Base-by-base conservation (phyloP, 139 green algal genomes). In the Coelastrella sp. region DNA sequence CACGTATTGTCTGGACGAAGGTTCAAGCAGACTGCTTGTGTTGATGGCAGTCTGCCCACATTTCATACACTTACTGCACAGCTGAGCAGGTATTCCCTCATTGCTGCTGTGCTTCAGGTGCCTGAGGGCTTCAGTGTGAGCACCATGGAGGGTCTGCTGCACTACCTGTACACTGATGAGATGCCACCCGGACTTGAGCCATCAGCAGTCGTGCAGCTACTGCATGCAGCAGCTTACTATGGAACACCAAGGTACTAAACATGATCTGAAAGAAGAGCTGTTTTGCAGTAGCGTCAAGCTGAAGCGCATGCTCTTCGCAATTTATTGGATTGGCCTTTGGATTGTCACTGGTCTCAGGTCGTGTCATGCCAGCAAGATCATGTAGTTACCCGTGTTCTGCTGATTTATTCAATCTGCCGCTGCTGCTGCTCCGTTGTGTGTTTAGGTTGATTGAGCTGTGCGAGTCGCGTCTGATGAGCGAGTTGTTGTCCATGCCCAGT, bases 161-260 rank as follows among this genome's bases (percentile, higher is more conserved):
- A 90, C 47, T 97, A 95, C 80, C 13, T 94, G 68, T 97, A 97
- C 89, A 16, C 90, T 22, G 95, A 96, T 82, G 60, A 57, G 47
- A 22, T 95, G 86, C 60, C 87, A 60, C 13, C 17, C 13, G 79
- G 61, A 17, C 56, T 86, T 60, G 87, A 88, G 66, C 80, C 87
- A 5, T 54, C 91, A 23, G 82, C 73, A 54, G 85, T 91, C 5
- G 88, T 95, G 59, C 85, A 80, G 23, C 76, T 94, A 73, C 90
- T 94, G 87, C 92, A 95, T 57, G 87, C 95, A 61, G 94, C 92
- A 58, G 83, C 92, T 7, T 96, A 93, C 92, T 96, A 94, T 73
- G 91, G 93, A 54, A 92, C 90, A 19, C 90, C 92, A 22, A 92
- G 92, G 68, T 92, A 93, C 32, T 47, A 47, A 47, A 47, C 32